Evolutionary conservation across 2,329 filamentous ascomycete genomes (phyloP).

Genomic region (Byssothecium circinans): DNA sequence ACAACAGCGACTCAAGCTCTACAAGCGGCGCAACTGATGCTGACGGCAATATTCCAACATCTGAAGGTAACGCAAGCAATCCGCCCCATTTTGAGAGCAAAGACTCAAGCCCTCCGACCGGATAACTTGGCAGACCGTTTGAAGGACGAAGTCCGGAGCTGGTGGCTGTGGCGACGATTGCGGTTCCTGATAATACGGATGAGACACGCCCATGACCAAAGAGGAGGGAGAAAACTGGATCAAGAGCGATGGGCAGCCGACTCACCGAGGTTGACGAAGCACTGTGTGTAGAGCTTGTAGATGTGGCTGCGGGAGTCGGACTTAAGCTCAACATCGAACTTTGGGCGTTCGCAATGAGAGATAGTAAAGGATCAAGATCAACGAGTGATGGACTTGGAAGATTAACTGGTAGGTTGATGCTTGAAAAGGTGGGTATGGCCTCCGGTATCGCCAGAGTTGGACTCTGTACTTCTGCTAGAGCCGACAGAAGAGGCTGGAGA

Average conservation of each 20-base stretch:
- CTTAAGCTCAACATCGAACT: background rate
- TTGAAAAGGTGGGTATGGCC: too few species aligned
- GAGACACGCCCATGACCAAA: background rate
- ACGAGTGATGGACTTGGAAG: background rate
- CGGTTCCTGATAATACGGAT: background rate
- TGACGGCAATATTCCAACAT: background rate
- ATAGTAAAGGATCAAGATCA: background rate
- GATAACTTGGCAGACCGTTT: background rate
- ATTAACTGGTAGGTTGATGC: too few species aligned
- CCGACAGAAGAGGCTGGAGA: too few species aligned
- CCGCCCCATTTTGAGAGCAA: background rate
- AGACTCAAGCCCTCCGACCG: background rate
- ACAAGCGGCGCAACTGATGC: background rate
- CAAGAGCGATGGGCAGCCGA: background rate
- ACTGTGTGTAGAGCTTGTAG: background rate
- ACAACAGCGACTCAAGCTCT: background rate
- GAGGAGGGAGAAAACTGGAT: background rate
- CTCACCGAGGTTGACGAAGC: background rate
- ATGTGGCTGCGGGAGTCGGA: background rate
- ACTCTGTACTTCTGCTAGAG: too few species aligned
- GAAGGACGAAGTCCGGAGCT: background rate
- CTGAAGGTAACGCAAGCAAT: background rate
- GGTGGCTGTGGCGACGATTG: too few species aligned
- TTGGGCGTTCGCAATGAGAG: too few species aligned
- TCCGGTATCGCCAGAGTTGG: too few species aligned